Base-by-base conservation (phyloP, 768 basidiomycete genomes). In the Gautieria morchelliformis region DNA sequence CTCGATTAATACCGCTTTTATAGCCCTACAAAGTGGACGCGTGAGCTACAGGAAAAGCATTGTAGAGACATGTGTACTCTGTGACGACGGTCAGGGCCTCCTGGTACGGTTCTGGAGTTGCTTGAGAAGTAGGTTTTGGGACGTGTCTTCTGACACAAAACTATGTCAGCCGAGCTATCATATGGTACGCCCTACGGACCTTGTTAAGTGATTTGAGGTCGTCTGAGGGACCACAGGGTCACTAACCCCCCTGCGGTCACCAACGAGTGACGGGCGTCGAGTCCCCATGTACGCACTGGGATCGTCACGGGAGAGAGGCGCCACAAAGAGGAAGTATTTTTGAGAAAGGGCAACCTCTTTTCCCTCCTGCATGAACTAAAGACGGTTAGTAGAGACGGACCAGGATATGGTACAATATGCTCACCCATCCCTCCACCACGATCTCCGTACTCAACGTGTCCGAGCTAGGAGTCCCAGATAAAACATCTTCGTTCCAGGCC, bases 401-500 rank as follows among this genome's bases (percentile, higher is more conserved):
- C 10, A 14, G 35, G 35, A 37, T 9, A 37, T 9, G 35, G 14
- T 12, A 40, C 32, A 24, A 39, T 19, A 33, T 11, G 71, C 79
- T 58, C 66, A 92, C 90, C 72, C 82, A 80, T 14, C 89, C 93
- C 52, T 84, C 77, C 27, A 83, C 84, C 15, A 82, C 85, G 59
- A 95, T 79, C 52, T 85, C 82, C 64, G 84, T 84, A 52, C 79
- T 84, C 64, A 84, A 82, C 35, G 90, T 84, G 59, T 89, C 86
- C 37, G 82, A 74, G 41, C 84, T 79, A 17, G 93, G 92, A 40
- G 83, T 80, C 22, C 95, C 95, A 35, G 82, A 82, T 19, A 98
- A 75, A 52, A 84, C 81, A 60, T 91, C 89, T 51, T 83, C 82
- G 62, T 87, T 84, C 93, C 94, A 98, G 14, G 76, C 74, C 30